Conservation (phyloP, 1,139 yeast species). For the Yamadazyma sp. region DNA sequence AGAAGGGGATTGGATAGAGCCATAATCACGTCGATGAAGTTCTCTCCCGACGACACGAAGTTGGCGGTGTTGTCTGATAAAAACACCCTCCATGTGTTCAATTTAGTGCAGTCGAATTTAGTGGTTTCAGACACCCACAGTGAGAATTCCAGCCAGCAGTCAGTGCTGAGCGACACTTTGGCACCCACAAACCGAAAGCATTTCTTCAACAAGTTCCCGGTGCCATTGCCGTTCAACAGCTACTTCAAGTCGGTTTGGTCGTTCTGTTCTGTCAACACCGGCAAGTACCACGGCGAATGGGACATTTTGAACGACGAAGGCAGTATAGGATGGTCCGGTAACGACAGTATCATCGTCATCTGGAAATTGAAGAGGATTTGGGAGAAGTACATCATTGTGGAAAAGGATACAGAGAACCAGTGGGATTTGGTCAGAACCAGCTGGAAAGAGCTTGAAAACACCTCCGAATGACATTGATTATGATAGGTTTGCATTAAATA, state of each 20-base stretch:
- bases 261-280: slow-evolving; percentile 74
- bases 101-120: slow-evolving; percentile 28
- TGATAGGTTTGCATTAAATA: too few species aligned
- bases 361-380: slow-evolving; percentile 76
- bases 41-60: slow-evolving; percentile 71
- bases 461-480: too few species aligned
- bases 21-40: slow-evolving; percentile 74
- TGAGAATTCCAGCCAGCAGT: slow-evolving; percentile 10
- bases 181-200: slow-evolving; percentile 59
- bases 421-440: slow-evolving; percentile 74
- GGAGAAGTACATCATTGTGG: slow-evolving; percentile 80
- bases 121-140: slow-evolving; percentile 5
- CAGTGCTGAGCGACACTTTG: slow-evolving; percentile 6
- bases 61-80: slow-evolving; percentile 88
- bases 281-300: slow-evolving; percentile 36
- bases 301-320: slow-evolving; percentile 52
- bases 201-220: slow-evolving; percentile 63
- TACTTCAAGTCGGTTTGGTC: slow-evolving; percentile 91
- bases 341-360: slow-evolving; percentile 61
- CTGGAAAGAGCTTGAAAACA: slow-evolving; percentile 62
- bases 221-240: slow-evolving; percentile 58
- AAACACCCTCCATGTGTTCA: slow-evolving; percentile 82
- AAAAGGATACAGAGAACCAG: slow-evolving; percentile 22
- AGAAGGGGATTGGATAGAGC: slow-evolving; percentile 89
- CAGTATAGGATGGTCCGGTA: slow-evolving; percentile 76